These are phyloP conservation scores for Salix viminalis DNA, from an alignment of 345 rosid species.

Conservation along the genomic window DNA sequence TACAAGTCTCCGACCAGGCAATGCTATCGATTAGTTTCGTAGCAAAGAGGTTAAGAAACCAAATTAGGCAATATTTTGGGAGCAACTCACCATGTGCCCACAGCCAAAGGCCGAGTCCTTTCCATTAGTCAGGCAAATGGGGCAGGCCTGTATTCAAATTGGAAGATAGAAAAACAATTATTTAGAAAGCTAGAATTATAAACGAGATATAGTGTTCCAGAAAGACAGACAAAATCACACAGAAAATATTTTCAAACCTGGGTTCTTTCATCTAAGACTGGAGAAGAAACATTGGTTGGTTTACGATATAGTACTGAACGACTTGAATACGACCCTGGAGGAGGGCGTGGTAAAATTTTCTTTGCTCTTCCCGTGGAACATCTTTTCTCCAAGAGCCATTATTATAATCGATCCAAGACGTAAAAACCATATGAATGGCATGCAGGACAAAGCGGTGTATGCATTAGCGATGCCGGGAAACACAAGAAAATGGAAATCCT, in stretches of 20 bases:
- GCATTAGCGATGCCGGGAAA: not conserved
- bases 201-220: not conserved
- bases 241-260: constrained; percentile 35
- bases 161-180: not conserved
- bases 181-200: not conserved
- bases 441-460: not conserved
- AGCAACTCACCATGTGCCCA: constrained; percentile 68
- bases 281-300: constrained; percentile 24
- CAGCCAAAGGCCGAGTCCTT: constrained; percentile 64
- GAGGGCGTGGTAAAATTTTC: constrained; percentile 57
- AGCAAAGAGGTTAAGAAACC: not conserved
- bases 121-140: constrained; percentile 55
- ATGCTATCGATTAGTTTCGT: not conserved
- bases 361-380: constrained; percentile 41
- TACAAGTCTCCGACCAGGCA: constrained; percentile 44
- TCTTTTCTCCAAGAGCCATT: constrained; percentile 29
- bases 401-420: not conserved
- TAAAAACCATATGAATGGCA: not conserved
- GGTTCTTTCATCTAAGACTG: constrained; percentile 31
- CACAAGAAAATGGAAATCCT: not conserved
- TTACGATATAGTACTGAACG: constrained; percentile 13
- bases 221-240: not conserved
- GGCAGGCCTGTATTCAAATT: constrained; percentile 45
- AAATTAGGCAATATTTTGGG: not conserved
- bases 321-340: constrained; percentile 45